Conservation (phyloP, 345 rosid species). For the Anastatica hierochuntica region DNA sequence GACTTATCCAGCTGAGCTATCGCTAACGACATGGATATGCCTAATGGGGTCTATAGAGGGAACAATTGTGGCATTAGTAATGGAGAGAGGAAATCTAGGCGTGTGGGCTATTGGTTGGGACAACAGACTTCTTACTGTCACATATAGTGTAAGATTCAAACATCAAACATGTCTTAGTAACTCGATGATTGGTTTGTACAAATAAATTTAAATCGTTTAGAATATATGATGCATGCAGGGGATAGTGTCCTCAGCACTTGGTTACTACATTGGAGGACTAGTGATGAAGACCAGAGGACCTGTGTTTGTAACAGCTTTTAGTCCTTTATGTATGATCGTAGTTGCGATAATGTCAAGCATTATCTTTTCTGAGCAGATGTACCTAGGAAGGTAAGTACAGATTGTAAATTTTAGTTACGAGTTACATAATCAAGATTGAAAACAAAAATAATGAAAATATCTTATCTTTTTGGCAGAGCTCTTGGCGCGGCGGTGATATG, state of each 20-base stretch:
- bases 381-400: conserved; percentile 48
- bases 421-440: not conserved
- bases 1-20: conserved; percentile 57
- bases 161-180: not conserved
- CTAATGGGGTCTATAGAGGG: conserved; percentile 53
- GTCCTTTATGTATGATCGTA: conserved; percentile 55
- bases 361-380: conserved; percentile 60
- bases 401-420: not conserved
- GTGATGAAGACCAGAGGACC: conserved; percentile 68
- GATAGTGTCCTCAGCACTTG: conserved; percentile 48
- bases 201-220: not conserved
- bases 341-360: conserved; percentile 57
- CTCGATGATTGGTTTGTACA: not conserved
- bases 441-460: not conserved
- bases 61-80: conserved; percentile 34
- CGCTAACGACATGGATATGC: conserved; percentile 62
- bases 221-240: conserved; percentile 41
- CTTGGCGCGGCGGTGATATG: conserved; percentile 63
- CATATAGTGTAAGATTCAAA: conserved; percentile 43
- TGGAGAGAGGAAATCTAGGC: conserved; percentile 44
- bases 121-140: conserved; percentile 44
- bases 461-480: conserved; percentile 31
- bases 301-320: conserved; percentile 72
- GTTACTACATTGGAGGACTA: conserved; percentile 59
- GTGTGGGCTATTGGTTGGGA: conserved; percentile 60